These are phyloP conservation scores for Fonsecaea nubica DNA, from an alignment of 2,329 filamentous ascomycete genomes.

Conservation along the genomic window DNA sequence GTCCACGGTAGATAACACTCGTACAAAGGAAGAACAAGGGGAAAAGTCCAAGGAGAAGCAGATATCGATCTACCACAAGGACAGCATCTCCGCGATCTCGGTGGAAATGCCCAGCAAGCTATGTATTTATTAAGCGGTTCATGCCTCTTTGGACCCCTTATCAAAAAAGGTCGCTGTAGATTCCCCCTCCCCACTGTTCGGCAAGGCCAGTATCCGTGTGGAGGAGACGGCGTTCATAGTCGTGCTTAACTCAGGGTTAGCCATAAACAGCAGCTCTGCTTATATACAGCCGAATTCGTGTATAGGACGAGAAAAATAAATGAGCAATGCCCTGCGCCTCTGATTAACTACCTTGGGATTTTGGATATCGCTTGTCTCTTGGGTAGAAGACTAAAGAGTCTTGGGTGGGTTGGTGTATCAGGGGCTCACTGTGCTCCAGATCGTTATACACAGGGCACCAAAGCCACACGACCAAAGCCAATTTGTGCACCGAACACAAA, in stretches of 20 bases:
- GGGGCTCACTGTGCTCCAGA: too few species aligned
- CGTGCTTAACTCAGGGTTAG: background rate
- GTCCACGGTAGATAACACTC: background rate
- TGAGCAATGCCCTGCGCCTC: background rate
- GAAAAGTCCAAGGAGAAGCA: slow-evolving; percentile 1
- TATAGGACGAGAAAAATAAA: background rate
- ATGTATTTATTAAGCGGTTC: background rate
- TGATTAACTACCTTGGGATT: background rate
- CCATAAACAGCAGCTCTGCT: background rate
- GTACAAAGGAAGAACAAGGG: background rate
- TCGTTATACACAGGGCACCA: background rate
- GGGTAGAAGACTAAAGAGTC: background rate
- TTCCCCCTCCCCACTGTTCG: slow-evolving; percentile 11
- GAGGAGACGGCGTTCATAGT: background rate
- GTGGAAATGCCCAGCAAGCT: background rate
- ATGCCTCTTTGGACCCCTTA: background rate
- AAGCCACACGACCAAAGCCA: background rate
- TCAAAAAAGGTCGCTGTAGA: background rate
- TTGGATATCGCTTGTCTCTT: background rate
- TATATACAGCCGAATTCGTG: background rate
- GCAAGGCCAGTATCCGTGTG: slow-evolving; percentile 8
- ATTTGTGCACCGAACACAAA: slow-evolving; percentile 14
- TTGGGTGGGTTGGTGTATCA: background rate
- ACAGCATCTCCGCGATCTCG: background rate
- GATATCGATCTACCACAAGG: background rate